phyloP scores from a whole-genome alignment of 1,139 yeast species.

The Yamadazyma dushanensis region DNA sequence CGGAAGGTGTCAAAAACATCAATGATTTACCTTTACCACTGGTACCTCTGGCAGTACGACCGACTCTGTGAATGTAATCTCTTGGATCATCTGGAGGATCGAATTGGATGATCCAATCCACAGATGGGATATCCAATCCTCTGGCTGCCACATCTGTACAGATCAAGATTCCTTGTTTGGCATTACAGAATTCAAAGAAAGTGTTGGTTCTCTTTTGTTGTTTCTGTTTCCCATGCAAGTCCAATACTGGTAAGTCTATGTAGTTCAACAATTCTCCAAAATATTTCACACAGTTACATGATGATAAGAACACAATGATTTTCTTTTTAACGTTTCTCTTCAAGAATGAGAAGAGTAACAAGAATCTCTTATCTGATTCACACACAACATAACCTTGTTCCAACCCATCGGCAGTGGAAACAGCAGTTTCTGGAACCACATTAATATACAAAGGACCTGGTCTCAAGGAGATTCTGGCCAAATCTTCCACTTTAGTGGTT shows the following conservation, averaged over 20 bases:
- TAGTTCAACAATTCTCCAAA: conserved; percentile 92
- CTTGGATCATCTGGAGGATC: conserved; percentile 99
- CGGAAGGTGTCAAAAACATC: conserved; percentile 93
- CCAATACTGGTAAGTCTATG: conserved; percentile 93
- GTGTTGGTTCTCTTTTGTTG: conserved; percentile 98
- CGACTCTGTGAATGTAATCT: conserved; percentile 96
- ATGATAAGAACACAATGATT: conserved; percentile 89
- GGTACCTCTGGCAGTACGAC: conserved; percentile 97
- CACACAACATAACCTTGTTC: conserved; percentile 99
- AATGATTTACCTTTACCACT: conserved; percentile 88
- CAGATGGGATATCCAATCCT: conserved; percentile 96
- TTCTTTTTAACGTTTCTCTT: conserved; percentile 89
- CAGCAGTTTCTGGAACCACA: conserved; percentile 80
- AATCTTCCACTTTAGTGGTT: conserved; percentile 96
- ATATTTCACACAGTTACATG: conserved; percentile 96
- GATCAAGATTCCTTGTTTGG: conserved; percentile 86
- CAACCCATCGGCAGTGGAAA: conserved; percentile 92
- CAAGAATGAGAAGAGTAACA: conserved; percentile 85
- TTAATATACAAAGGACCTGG: conserved; percentile 95
- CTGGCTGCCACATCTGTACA: conserved; percentile 99
- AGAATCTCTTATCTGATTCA: conserved; percentile 91
- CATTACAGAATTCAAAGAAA: conserved; percentile 95
- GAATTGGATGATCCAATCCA: conserved; percentile 96
- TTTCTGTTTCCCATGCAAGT: conserved; percentile 95
- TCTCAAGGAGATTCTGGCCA: conserved; percentile 92